These are phyloP conservation scores for Aspergillus tubingensis DNA, from an alignment of 2,329 filamentous ascomycete genomes.

Conservation along the genomic window DNA sequence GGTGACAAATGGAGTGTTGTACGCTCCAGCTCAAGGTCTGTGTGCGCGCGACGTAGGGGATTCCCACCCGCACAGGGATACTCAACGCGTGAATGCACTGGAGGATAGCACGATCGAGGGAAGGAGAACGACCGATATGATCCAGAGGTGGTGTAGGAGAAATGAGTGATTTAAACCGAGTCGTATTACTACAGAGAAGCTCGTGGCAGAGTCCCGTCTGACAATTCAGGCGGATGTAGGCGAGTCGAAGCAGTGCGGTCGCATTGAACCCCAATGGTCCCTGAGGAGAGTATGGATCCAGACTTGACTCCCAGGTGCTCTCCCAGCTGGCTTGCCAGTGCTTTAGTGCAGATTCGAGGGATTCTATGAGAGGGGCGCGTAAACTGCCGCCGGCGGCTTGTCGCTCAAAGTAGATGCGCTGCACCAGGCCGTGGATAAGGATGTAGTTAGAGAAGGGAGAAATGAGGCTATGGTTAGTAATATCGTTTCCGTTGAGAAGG, in stretches of 20 bases:
- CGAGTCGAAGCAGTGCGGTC: conserved; percentile 17
- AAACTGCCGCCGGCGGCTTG: not conserved
- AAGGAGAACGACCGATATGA: not conserved
- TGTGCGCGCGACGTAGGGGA: conserved; percentile 19
- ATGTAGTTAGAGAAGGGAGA: conserved; percentile 65
- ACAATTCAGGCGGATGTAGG: conserved; percentile 15
- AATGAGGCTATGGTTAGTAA: conserved; percentile 4
- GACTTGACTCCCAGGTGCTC: conserved; percentile 54
- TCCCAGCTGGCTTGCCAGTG: conserved; percentile 14
- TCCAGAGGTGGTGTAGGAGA: not conserved
- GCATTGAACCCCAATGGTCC: conserved; percentile 19
- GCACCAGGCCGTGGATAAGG: conserved; percentile 68
- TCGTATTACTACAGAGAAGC: not conserved
- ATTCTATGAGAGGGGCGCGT: not conserved
- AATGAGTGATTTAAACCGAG: not conserved
- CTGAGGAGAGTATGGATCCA: conserved; percentile 26
- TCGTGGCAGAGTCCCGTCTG: conserved; percentile 8
- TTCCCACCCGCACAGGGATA: conserved; percentile 19
- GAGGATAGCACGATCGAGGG: conserved; percentile 7
- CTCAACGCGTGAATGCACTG: conserved; percentile 15
- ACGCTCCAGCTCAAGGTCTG: conserved; percentile 23
- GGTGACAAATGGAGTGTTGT: conserved; percentile 22
- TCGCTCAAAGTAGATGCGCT: conserved; percentile 70
- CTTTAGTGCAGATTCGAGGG: conserved; percentile 5
- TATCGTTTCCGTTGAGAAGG: not conserved